A percentile compares a stretch with the other conserved stretches of the same genome.
These are phyloP conservation scores for Dichomitus squalens DNA, from an alignment of 1,284 basidiomycete species.

Conservation along the genomic window DNA sequence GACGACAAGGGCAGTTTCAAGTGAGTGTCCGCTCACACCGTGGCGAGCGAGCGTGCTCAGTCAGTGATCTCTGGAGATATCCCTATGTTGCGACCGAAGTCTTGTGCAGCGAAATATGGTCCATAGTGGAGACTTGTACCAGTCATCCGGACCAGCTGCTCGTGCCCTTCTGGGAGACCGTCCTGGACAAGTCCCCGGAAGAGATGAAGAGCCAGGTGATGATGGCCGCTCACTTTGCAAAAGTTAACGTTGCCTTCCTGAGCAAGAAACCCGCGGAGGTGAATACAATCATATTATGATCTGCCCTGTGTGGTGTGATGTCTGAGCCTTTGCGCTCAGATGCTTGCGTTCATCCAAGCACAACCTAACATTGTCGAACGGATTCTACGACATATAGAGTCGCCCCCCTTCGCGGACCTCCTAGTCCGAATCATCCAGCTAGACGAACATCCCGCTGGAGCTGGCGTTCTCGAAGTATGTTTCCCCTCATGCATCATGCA, in stretches of 20 bases:
- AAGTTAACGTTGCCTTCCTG: constrained; percentile 87
- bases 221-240: constrained; percentile 83
- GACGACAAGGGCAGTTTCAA: constrained; percentile 77
- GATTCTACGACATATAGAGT: constrained; percentile 85
- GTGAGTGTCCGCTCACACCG: constrained; percentile 46
- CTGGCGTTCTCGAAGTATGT: constrained; percentile 86
- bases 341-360: constrained; percentile 89
- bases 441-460: constrained; percentile 84
- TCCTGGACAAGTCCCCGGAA: constrained; percentile 77
- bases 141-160: constrained; percentile 72
- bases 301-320: constrained; percentile 29
- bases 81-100: constrained; percentile 96
- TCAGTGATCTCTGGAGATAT: constrained; percentile 58
- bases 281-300: constrained; percentile 37
- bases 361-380: constrained; percentile 85
- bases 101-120: constrained; percentile 94
- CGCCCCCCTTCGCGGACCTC: constrained; percentile 90
- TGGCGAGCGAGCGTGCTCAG: constrained; percentile 6
- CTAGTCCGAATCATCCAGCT: constrained; percentile 91
- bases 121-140: constrained; percentile 89
- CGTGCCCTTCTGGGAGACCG: constrained; percentile 90
- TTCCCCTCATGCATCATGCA: constrained; percentile 31
- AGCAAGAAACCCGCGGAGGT: constrained; percentile 91
- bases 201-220: constrained; percentile 78
- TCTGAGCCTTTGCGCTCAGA: constrained; percentile 53